Base-by-base conservation (phyloP, 768 basidiomycete genomes). In the Podaxis carcinomalis region DNA sequence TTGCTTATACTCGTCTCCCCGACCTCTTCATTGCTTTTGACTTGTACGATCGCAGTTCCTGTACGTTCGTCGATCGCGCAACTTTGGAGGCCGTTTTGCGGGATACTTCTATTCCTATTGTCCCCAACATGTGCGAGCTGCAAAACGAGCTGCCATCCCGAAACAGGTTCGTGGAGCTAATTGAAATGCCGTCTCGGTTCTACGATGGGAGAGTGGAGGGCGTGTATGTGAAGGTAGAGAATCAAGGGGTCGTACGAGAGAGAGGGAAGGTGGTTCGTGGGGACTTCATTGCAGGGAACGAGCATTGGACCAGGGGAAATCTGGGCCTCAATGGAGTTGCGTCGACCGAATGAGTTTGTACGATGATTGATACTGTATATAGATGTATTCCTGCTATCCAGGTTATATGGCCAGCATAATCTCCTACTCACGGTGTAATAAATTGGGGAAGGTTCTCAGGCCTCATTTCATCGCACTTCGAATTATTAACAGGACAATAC, bases 251-350 rank as follows among this genome's bases (percentile, higher is more conserved):
- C 13, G 57, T 62, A 9, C 50, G 44, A 11, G 58, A 61, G 40
- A 73, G 85, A 58, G 80, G 80, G 2, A 86, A 87, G 69, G 77
- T 86, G 4, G 85, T 87, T 10, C 72, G 85, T 25, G 76, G 77
- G 9, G 84, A 85, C 68, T 86, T 87, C 63, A 84, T 86, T 63
- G 75, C 83, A 57, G 84, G 85, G 2, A 84, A 86, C 65, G 83
- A 85, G 61, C 84, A 85, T 66, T 86, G 85, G 84, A 77, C 76
- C 9, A 78, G 73, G 67, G 80, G 78, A 0, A 72, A 69, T 10
- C 5, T 57, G 3, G 16, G 37, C 1, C 52, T 27, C 47, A 49
- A 49, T 23, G 47, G 21, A 14, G 13, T 49, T 21, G 11, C 23
- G 13, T 25, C 47, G 3, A 27, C 19, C 9, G 19, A 49, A 3